These are phyloP conservation scores for Microdochium bolleyi DNA, from an alignment of 2,329 filamentous ascomycete genomes.

Conservation along the genomic window DNA sequence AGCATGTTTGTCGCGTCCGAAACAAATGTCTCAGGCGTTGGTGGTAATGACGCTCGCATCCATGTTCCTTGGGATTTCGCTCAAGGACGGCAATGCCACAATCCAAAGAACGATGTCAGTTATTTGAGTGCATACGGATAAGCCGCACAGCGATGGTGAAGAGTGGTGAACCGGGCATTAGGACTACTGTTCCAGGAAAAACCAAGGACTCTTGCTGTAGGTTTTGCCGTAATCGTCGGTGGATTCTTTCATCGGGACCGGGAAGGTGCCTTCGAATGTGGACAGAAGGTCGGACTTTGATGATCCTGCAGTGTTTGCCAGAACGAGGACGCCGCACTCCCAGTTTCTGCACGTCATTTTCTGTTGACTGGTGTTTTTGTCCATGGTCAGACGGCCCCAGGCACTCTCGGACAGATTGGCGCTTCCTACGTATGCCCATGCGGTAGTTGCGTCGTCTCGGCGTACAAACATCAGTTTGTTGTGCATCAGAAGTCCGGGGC, in stretches of 20 bases:
- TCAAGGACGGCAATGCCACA: too few relatives aligned
- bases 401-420: slow-evolving; percentile 91
- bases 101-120: too few relatives aligned
- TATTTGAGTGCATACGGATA: too few relatives aligned
- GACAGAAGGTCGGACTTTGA: background rate
- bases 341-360: slow-evolving; percentile 87
- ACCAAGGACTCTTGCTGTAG: background rate
- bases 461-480: slow-evolving; percentile 65
- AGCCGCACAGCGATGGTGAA: too few relatives aligned
- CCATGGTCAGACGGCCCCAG: slow-evolving; percentile 59
- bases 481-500: slow-evolving; percentile 73
- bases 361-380: slow-evolving; percentile 55
- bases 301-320: slow-evolving; percentile 17
- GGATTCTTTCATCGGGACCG: background rate
- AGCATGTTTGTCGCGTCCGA: background rate
- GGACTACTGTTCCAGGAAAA: background rate
- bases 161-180: too few relatives aligned
- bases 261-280: background rate
- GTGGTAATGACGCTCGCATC: background rate
- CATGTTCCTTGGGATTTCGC: too few relatives aligned
- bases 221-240: background rate
- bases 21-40: background rate
- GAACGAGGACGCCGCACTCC: slow-evolving; percentile 86
- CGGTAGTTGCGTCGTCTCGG: slow-evolving; percentile 19
- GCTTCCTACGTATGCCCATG: slow-evolving; percentile 83